A percentile compares a stretch with the other conserved stretches of the same genome.
Evolutionary conservation across 306 rosid species (phyloP).

Genomic region (Mimosa bimucronata): DNA sequence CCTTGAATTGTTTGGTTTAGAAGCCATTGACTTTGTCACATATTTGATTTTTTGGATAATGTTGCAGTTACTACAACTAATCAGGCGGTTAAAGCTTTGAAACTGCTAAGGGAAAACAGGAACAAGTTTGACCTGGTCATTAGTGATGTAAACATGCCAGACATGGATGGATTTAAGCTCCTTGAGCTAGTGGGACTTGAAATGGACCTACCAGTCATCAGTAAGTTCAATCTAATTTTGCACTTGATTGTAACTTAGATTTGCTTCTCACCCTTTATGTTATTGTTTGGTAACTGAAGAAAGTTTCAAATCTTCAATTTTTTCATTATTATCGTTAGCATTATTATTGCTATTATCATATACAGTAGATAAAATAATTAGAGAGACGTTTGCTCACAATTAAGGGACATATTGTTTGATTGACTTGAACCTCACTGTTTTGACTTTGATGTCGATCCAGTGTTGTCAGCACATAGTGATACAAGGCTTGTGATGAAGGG

Average conservation of each 20-base stretch:
- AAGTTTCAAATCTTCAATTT: not conserved
- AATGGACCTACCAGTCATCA: conserved; percentile 90
- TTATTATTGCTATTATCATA: not conserved
- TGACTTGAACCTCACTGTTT: conserved; percentile 21
- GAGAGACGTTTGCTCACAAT: not conserved
- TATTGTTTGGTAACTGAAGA: not conserved
- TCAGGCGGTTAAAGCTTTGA: conserved; percentile 66
- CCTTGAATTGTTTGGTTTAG: not conserved
- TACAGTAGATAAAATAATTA: not conserved
- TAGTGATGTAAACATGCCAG: conserved; percentile 89
- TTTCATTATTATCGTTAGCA: not conserved
- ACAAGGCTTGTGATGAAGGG: conserved; percentile 86
- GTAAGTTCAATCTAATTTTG: conserved; percentile 51
- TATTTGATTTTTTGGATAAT: conserved; percentile 34
- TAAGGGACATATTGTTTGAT: not conserved
- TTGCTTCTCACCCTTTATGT: conserved; percentile 1
- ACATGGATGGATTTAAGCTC: conserved; percentile 91
- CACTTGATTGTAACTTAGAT: conserved; percentile 1
- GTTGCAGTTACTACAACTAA: conserved; percentile 75
- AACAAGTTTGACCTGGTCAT: conserved; percentile 75
- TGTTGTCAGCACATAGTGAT: conserved; percentile 81
- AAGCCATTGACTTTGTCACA: not conserved
- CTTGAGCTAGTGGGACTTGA: conserved; percentile 83
- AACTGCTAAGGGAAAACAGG: conserved; percentile 70
- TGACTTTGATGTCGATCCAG: conserved; percentile 41